Percentiles rank a stretch among this genome's conserved stretches.
phyloP scores from a whole-genome alignment of 1,139 yeast species.

The Neolecta irregularis region DNA sequence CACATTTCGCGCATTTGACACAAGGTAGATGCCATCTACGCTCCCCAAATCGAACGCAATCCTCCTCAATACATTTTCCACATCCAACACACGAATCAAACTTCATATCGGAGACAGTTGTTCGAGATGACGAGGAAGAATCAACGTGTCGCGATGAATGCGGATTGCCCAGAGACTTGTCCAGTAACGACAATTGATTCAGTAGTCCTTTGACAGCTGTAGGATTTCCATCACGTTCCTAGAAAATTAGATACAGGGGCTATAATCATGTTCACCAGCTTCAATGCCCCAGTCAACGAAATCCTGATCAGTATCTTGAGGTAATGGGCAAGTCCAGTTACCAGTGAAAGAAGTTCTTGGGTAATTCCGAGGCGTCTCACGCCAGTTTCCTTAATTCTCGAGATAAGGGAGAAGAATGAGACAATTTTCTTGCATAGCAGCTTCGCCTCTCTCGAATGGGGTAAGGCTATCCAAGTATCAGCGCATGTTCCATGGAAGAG shows the following conservation, averaged over 20 bases:
- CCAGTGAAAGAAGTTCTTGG: conserved; percentile 63
- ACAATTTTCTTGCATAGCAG: conserved; percentile 43
- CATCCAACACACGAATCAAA: conserved; percentile 69
- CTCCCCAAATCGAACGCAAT: conserved; percentile 11
- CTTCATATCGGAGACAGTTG: conserved; percentile 6
- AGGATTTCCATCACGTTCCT: conserved; percentile 2
- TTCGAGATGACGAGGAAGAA: too few species aligned
- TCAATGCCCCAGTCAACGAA: conserved; percentile 13
- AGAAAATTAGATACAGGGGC: background rate
- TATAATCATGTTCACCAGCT: conserved; percentile 4
- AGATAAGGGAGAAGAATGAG: conserved; percentile 28
- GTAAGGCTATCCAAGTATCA: conserved; percentile 7
- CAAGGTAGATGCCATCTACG: conserved; percentile 11
- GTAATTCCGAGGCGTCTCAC: conserved; percentile 21
- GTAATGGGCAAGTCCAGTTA: conserved; percentile 88
- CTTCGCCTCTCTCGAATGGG: conserved; percentile 64
- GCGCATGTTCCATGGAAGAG: background rate
- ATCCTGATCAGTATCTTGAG: conserved; percentile 61
- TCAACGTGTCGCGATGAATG: too few species aligned
- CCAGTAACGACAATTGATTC: background rate
- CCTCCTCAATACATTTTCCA: conserved; percentile 60
- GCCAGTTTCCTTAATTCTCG: conserved; percentile 18
- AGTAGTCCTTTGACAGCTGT: conserved; percentile 44
- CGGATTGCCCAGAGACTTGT: background rate
- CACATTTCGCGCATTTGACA: conserved; percentile 26